Evolutionary conservation across 129 eudicot species (phyloP).

Genomic region (Logfia minima): DNA sequence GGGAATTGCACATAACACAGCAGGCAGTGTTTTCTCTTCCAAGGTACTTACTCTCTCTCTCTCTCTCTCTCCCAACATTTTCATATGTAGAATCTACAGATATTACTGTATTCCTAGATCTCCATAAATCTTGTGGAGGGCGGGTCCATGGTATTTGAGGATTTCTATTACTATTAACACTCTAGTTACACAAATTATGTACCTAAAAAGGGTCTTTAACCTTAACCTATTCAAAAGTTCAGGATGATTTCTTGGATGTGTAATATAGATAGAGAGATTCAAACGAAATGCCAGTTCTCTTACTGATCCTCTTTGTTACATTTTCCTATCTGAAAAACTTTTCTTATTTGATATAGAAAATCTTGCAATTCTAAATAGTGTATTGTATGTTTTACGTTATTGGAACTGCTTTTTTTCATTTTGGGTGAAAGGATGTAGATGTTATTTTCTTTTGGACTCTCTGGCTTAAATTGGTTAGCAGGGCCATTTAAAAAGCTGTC

Average conservation of each 20-base stretch:
- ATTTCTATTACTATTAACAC: no score
- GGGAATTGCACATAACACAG: constrained; percentile 75
- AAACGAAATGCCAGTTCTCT: no score
- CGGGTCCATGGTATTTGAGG: no score
- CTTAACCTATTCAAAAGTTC: no score
- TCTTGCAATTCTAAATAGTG: neutral
- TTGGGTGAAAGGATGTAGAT: neutral
- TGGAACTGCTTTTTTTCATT: neutral
- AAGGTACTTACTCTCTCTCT: constrained; percentile 44
- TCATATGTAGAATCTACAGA: neutral
- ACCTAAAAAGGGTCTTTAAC: no score
- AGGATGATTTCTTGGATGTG: no score
- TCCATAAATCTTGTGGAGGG: neutral
- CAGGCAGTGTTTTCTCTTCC: constrained; percentile 78
- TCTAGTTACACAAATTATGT: no score
- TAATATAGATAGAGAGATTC: no score
- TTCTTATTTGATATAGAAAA: neutral
- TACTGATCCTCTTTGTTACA: neutral
- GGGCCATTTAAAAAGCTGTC: neutral
- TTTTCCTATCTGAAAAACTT: neutral
- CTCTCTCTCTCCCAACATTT: neutral
- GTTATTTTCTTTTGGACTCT: neutral
- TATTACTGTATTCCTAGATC: neutral
- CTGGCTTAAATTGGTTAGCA: neutral
- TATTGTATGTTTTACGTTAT: neutral